Percentiles rank a stretch among this genome's conserved stretches.
phyloP scores from a whole-genome alignment of 2,329 filamentous ascomycete genomes.

The Teratosphaeria destructans region DNA sequence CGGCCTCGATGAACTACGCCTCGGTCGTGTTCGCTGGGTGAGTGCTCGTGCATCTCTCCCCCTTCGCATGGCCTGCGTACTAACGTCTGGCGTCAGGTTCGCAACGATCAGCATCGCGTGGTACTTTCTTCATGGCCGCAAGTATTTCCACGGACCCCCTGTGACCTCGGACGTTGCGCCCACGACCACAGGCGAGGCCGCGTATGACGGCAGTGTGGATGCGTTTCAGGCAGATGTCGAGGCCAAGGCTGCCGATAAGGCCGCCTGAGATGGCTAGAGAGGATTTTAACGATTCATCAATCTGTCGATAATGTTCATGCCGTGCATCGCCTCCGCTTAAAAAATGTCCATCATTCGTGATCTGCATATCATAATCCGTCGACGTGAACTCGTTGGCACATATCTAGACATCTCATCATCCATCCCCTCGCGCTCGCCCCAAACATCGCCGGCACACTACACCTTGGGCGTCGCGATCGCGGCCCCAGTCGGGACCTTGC shows the following conservation, averaged over 20 bases:
- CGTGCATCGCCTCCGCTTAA: no score
- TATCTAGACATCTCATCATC: neutral
- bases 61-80: neutral
- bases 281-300: neutral
- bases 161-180: conserved; percentile 20
- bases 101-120: conserved; percentile 23
- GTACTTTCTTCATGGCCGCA: conserved; percentile 26
- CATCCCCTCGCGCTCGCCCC: neutral
- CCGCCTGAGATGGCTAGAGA: neutral
- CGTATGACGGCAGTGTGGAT: conserved; percentile 16
- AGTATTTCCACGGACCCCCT: conserved; percentile 26
- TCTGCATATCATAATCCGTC: no score
- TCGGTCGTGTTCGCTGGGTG: conserved; percentile 21
- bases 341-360: no score
- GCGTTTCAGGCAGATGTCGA: conserved; percentile 2
- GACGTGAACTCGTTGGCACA: no score
- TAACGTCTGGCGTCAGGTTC: conserved; percentile 16
- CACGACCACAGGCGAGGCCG: conserved; percentile 15
- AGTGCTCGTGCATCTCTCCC: neutral
- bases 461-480: neutral
- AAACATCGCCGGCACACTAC: neutral
- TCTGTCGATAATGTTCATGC: no score
- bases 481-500: neutral
- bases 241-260: neutral
- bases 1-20: conserved; percentile 33